Evolutionary conservation across 768 basidiomycete species (phyloP), one percentile per base, ranked within the genome.

Genomic region (Rubroboletus pulcherrimus): DNA sequence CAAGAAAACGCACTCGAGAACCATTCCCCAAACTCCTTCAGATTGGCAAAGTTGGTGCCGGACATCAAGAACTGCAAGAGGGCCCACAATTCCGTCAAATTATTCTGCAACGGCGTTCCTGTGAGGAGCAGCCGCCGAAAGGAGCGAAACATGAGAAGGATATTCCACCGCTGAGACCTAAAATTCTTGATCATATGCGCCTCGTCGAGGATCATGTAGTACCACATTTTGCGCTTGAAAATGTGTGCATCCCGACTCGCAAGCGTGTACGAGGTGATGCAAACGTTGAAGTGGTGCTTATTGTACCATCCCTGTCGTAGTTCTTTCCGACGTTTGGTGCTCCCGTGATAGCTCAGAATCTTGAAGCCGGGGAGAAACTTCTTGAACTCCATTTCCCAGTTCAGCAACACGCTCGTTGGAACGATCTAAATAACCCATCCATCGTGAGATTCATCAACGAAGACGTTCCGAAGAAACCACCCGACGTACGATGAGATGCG

Each of bases 151-250:
- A 91, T 89, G 12, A 96, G 78, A 10, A 97, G 73, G 31, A 86
- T 92, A 63, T 91, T 92, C 93, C 94, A 97, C 37, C 94, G 81
- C 68, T 97, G 92, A 0, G 90, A 92, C 66, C 86, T 86, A 76
- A 95, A 96, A 70, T 97, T 97, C 75, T 95, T 95, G 83, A 97
- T 94, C 85, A 95, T 96, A 67, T 97, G 93, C 7, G 93, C 94
- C 71, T 97, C 93, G 67, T 97, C 93, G 6, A 97, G 83, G 52
- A 97, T 85, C 88, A 97, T 91, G 64, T 97, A 97, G 67, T 93
- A 92, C 94, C 94, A 96, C 47, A 82, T 77, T 73, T 93, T 95
- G 41, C 94, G 85, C 71, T 91, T 91, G 77, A 96, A 93, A 17
- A 94, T 88, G 63, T 91, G 85, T 50, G 91, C 86, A 67, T 97